phyloP scores from a whole-genome alignment of 2,329 filamentous ascomycete genomes.

The Chaetomiaceae sp. region DNA sequence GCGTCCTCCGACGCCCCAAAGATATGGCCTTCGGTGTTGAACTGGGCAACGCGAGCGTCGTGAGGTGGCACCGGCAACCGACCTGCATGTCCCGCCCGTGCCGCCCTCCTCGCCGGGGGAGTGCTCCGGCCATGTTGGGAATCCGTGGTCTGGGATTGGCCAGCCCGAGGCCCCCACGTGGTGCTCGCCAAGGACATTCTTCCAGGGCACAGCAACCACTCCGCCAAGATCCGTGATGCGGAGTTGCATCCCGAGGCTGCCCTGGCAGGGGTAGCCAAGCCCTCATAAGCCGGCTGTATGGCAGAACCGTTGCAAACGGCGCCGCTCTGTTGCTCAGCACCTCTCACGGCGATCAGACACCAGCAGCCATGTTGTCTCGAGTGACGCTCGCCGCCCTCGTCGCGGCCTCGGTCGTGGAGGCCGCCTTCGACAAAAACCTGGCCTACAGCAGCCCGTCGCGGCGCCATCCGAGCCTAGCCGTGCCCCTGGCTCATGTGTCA shows the following conservation, averaged over 20 bases:
- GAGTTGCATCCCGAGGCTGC: background rate
- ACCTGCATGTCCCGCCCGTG: background rate
- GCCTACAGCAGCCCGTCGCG: conserved; percentile 15
- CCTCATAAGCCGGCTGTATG: background rate
- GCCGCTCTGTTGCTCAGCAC: background rate
- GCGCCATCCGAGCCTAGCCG: conserved; percentile 13
- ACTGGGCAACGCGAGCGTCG: too few species aligned
- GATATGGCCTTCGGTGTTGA: too few species aligned
- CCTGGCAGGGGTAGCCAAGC: background rate
- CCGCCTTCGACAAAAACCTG: conserved; percentile 10
- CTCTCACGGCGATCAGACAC: background rate
- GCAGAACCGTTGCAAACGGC: background rate
- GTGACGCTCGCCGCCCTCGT: background rate
- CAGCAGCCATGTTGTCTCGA: conserved; percentile 1
- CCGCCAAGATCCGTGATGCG: background rate
- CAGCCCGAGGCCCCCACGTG: conserved; percentile 4
- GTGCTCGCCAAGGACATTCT: conserved; percentile 2
- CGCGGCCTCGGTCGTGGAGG: conserved; percentile 3
- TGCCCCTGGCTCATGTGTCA: conserved; percentile 8
- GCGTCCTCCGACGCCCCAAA: too few species aligned
- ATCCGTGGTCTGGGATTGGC: conserved; percentile 3
- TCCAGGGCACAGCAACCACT: background rate
- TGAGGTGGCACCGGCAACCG: background rate
- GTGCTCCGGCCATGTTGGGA: conserved; percentile 1
- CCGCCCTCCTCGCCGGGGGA: background rate